Evolutionary conservation across 2,329 filamentous ascomycete species (phyloP), one percentile per base, ranked within the genome.

Genomic region (Diplodia intermedia): DNA sequence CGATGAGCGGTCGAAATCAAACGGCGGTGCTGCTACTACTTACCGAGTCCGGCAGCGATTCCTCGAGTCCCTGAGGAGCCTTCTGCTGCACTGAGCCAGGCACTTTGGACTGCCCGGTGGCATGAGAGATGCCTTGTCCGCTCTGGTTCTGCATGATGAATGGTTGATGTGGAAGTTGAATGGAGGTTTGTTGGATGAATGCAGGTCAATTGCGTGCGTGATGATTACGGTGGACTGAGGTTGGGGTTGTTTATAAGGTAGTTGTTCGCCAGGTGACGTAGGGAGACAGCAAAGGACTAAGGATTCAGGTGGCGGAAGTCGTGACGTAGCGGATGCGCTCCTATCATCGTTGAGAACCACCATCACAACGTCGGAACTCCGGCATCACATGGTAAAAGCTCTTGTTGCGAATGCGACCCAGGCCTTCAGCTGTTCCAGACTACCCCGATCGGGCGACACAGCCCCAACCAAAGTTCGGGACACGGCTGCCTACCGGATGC

Each of bases 51-150:
- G 80, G 80, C 4, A 82, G 74, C 55, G 73, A 72, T 71, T 81
- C 75, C 71, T 82, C 80, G 36, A 81, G 73, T 23, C 74, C 75
- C 62, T 77, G 73, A 15, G 80, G 73, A 6, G 75, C 79, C 55
- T 75, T 76, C 70, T 83, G 73, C 62, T 82, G 80, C 1, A 79
- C 73, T 50, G 74, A 77, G 15, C 75, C 72, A 31, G 80, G 80
- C 9, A 82, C 78, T 18, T 77, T 76, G 40, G 79, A 81, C 65
- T 79, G 74, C 66, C 77, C 77, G 11, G 68, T 73, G 62, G 81
- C 79, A 75, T 82, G 80, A 60, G 80, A 82, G 40, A 76, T 73
- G 69, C 79, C 80, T 71, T 81, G 80, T 65, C 79, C 79, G 47
- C 73, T 69, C 47, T 78, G 71, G 75, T 79, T 79, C 68, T 75